Evolutionary conservation across 208 protist genomes (phyloP), one percentile per base, ranked within the genome.

Genomic region (Eutreptiella sp.): DNA sequence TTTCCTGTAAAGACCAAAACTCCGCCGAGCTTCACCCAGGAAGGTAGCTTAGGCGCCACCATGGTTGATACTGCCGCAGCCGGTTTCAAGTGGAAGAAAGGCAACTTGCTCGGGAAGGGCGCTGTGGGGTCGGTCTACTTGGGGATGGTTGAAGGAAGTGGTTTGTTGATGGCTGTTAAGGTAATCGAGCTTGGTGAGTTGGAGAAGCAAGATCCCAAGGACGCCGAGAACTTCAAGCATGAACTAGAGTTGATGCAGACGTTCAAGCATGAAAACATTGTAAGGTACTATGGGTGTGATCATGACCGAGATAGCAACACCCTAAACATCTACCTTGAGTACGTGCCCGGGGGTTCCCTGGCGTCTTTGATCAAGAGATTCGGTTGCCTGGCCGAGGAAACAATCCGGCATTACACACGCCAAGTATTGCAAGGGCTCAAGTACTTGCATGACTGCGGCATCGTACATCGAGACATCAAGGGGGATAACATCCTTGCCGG

Each of bases 291-390:
- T 53, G 70, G 71, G 45, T 32, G 34, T n/a, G 29, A 78, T 19
- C 50, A 57, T 24, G 50, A 57, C 29, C 50, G 31, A 2, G 11
- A n/a, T 31, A 66, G 23, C 11, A 46, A 29, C 2, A 35, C 33
- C 2, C 26, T 76, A 14, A 47, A 76, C 46, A 75, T 76, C 21
- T 76, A 77, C 26, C 38, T 76, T 3, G 71, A 76, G 47, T 76
- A 72, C 53, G 28, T 76, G 14, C 50, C 71, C 2, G 72, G 71
- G 19, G 70, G 70, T 5, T 76, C 69, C 1, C n/a, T 76, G 1
- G 43, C 43, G 0, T 58, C 63, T 0, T 29, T 76, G 14, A 1
- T 76, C 16, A 54, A 65, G 46, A 72, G 28, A 26, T 76, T 74
- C 77, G 70, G 70, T 0, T 7, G 53, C 4, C 48, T 74, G 3